Percentiles rank a stretch among this genome's conserved stretches.
Conservation (phyloP, 768 basidiomycete species). For the Leccinum fibrillosum region DNA sequence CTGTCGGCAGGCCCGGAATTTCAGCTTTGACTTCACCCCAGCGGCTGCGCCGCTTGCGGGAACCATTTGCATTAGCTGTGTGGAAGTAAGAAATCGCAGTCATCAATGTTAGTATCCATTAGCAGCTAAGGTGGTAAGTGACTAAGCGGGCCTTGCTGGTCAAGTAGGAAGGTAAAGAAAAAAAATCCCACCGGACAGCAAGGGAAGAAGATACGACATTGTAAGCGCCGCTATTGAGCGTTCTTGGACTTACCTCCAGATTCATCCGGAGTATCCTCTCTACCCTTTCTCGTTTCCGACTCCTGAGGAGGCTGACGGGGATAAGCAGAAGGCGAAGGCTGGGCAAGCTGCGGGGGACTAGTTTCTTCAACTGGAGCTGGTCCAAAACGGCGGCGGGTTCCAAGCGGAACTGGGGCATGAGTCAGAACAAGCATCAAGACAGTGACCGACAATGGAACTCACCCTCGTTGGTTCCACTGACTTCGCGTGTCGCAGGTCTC, state of each 20-base stretch:
- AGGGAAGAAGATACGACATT: constrained; percentile 36
- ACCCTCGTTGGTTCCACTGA: constrained; percentile 94
- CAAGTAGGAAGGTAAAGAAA: constrained; percentile 22
- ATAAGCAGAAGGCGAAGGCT: constrained; percentile 84
- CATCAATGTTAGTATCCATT: constrained; percentile 58
- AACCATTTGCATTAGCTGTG: constrained; percentile 77
- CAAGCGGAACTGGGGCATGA: constrained; percentile 63
- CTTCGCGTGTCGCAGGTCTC: constrained; percentile 85
- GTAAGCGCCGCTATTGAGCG: constrained; percentile 36
- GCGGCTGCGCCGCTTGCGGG: constrained; percentile 93
- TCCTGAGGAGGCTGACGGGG: constrained; percentile 63
- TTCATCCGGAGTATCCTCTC: constrained; percentile 69
- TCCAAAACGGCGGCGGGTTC: constrained; percentile 87
- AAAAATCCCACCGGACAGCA: constrained; percentile 33
- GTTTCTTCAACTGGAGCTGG: constrained; percentile 80
- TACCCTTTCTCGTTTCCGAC: constrained; percentile 55
- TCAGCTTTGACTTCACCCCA: constrained; percentile 96
- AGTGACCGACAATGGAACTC: constrained; percentile 23
- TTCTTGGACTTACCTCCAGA: constrained; percentile 68
- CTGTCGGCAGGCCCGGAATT: constrained; percentile 90
- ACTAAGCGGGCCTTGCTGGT: constrained; percentile 30
- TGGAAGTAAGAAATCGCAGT: constrained; percentile 39
- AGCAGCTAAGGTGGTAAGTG: constrained; percentile 35
- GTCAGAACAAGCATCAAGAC: constrained; percentile 10
- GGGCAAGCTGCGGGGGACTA: constrained; percentile 80